Conservation (phyloP, 441 rosid genomes). For the Aleurites moluccanus region DNA sequence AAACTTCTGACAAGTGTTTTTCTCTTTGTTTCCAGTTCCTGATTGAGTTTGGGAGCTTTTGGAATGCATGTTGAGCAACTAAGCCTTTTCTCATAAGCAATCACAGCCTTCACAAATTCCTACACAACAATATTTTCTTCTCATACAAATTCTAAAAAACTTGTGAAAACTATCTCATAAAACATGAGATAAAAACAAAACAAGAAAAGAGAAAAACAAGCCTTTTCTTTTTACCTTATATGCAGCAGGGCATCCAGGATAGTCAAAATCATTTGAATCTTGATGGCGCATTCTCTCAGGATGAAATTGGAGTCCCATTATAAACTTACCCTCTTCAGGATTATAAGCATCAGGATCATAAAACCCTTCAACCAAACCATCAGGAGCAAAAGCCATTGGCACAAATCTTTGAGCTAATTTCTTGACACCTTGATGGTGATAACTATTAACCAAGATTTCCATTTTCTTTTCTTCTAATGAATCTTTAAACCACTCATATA, state of each 20-base stretch:
- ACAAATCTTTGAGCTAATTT: slow-evolving; percentile 51
- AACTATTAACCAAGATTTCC: slow-evolving; percentile 61
- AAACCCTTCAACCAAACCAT: slow-evolving; percentile 57
- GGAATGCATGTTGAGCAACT: slow-evolving; percentile 41
- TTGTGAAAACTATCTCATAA: neutral
- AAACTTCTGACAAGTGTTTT: slow-evolving; percentile 64
- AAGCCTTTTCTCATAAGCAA: slow-evolving; percentile 76
- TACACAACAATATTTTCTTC: slow-evolving; percentile 26
- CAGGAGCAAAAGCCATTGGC: slow-evolving; percentile 62
- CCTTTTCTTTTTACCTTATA: slow-evolving; percentile 44
- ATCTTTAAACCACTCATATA: slow-evolving; percentile 50
- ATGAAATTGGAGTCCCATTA: slow-evolving; percentile 64
- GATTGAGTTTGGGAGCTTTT: slow-evolving; percentile 49
- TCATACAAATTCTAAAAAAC: neutral
- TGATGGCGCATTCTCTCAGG: slow-evolving; percentile 49
- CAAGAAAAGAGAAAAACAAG: too few relatives aligned
- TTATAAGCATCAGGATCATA: slow-evolving; percentile 55
- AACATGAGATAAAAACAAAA: neutral
- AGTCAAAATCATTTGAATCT: slow-evolving; percentile 46
- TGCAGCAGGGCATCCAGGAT: slow-evolving; percentile 71
- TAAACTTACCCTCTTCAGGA: slow-evolving; percentile 59
- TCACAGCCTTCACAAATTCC: slow-evolving; percentile 91
- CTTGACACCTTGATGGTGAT: slow-evolving; percentile 65
- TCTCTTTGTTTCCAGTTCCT: slow-evolving; percentile 65
- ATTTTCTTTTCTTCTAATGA: slow-evolving; percentile 36